These are phyloP conservation scores for Fusarium cicatricum DNA, from an alignment of 2,329 filamentous ascomycete genomes.

Conservation along the genomic window DNA sequence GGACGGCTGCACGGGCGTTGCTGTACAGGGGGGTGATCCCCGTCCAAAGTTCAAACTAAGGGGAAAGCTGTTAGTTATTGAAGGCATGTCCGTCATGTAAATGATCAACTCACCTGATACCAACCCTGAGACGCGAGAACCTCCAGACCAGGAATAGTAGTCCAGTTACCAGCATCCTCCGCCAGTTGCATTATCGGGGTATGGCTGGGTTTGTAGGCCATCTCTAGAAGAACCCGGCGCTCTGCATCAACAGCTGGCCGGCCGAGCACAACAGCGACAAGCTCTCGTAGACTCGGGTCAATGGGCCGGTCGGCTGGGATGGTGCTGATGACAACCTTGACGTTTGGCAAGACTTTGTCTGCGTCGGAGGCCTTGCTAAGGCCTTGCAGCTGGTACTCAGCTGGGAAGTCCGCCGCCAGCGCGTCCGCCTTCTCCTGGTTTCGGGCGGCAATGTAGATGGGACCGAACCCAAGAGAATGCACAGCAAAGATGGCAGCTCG, in stretches of 20 bases:
- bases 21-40: conserved; percentile 78
- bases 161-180: conserved; percentile 75
- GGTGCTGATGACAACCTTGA: conserved; percentile 81
- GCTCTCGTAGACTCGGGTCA: conserved; percentile 72
- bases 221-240: conserved; percentile 78
- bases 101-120: conserved; percentile 72
- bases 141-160: conserved; percentile 85
- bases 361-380: conserved; percentile 61
- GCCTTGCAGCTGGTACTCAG: conserved; percentile 73
- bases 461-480: conserved; percentile 81
- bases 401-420: conserved; percentile 77
- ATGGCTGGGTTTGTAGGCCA: conserved; percentile 91
- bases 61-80: conserved; percentile 27
- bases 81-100: neutral
- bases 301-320: conserved; percentile 90
- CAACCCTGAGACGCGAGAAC: conserved; percentile 88
- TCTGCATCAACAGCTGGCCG: conserved; percentile 47
- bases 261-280: conserved; percentile 65
- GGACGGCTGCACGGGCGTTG: conserved; percentile 70
- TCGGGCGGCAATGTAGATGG: conserved; percentile 88
- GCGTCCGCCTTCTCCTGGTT: conserved; percentile 72
- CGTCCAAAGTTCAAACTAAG: conserved; percentile 83
- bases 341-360: conserved; percentile 57
- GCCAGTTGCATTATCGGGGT: conserved; percentile 89
- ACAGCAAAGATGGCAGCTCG: conserved; percentile 91